A percentile compares a stretch with the other conserved stretches of the same genome.
These are phyloP conservation scores for Pseudocercospora pini-densiflorae DNA, from an alignment of 2,329 filamentous ascomycete species.

Conservation along the genomic window DNA sequence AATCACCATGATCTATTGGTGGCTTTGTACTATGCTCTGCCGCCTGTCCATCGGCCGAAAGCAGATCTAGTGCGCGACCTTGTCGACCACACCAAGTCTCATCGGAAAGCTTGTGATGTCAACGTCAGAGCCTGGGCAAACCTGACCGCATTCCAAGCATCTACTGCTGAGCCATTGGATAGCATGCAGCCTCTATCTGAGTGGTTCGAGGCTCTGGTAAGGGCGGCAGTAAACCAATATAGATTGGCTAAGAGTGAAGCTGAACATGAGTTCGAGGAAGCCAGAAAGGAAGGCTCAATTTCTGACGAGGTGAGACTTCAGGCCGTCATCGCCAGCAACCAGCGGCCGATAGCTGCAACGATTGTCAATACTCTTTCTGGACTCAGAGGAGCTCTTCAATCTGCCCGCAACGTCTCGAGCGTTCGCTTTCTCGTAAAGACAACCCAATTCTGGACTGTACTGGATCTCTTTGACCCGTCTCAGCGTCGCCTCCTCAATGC, in stretches of 20 bases:
- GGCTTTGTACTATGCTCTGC: constrained; percentile 63
- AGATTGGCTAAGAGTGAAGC: constrained; percentile 61
- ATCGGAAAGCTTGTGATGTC: constrained; percentile 63
- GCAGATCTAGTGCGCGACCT: constrained; percentile 58
- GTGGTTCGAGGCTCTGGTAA: constrained; percentile 61
- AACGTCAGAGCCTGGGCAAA: constrained; percentile 64
- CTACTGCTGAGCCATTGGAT: constrained; percentile 53
- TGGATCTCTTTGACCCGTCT: constrained; percentile 57
- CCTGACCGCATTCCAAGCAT: constrained; percentile 61
- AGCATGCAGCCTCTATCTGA: constrained; percentile 54
- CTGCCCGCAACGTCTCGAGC: constrained; percentile 33
- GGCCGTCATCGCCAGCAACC: constrained; percentile 59
- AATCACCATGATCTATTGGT: constrained; percentile 67
- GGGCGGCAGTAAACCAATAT: constrained; percentile 60
- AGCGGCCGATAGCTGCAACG: constrained; percentile 60
- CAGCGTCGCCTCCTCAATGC: constrained; percentile 47
- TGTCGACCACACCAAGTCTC: constrained; percentile 61
- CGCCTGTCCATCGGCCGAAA: constrained; percentile 57
- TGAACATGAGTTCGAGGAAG: constrained; percentile 55
- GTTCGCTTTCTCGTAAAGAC: constrained; percentile 45
- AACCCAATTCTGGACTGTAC: constrained; percentile 46
- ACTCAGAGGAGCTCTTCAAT: constrained; percentile 54
- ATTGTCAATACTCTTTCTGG: constrained; percentile 58
- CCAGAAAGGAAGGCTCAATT: constrained; percentile 38
- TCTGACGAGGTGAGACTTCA: constrained; percentile 56